Evolutionary conservation across 768 basidiomycete species (phyloP), one percentile per base, ranked within the genome.

Genomic region (Filobasidium floriforme): DNA sequence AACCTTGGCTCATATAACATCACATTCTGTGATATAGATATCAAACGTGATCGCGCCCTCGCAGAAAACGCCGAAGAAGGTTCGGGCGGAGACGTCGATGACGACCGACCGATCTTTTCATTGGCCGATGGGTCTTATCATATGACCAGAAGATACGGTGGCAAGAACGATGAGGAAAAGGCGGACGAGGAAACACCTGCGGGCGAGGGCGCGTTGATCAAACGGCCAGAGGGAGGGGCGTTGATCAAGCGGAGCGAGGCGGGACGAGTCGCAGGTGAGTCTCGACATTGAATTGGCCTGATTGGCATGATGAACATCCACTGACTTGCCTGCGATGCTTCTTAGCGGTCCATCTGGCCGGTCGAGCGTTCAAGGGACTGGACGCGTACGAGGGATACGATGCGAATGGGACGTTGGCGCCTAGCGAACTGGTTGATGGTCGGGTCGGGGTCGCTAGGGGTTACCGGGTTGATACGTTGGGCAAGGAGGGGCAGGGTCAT

Each of bases 391-490:
- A 68, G 52, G 67, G 67, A 28, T 63, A 63, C 44, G 62, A 29
- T 24, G 40, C 61, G 15, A 28, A 46, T 7, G 61, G 28, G 11
- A 43, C 11, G 18, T 26, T 59, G 10, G 83, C 82, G 0, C 92
- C 93, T 0, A 85, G 88, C 68, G 76, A 87, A 46, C 77, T 98
- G 66, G 90, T 96, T 79, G 89, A 94, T 76, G 94, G 94, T 0
- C 80, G 92, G 55, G 89, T 85, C 70, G 94, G 94, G 6, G 88
- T 94, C 55, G 92, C 94, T 44, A 84, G 88, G 68, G 90, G 89
- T 11, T 97, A 98, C 76, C 77, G 73, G 14, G 83, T 83, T 57
- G 87, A 89, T 37, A 57, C 41, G 41, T 28, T 65, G 15, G 63
- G 63, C 14, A 41, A 57, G 26, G 63, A 65, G 44, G 63, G 63